Base-by-base conservation (phyloP, 1,139 yeast genomes). In the Debaryomycetaceae sp. region DNA sequence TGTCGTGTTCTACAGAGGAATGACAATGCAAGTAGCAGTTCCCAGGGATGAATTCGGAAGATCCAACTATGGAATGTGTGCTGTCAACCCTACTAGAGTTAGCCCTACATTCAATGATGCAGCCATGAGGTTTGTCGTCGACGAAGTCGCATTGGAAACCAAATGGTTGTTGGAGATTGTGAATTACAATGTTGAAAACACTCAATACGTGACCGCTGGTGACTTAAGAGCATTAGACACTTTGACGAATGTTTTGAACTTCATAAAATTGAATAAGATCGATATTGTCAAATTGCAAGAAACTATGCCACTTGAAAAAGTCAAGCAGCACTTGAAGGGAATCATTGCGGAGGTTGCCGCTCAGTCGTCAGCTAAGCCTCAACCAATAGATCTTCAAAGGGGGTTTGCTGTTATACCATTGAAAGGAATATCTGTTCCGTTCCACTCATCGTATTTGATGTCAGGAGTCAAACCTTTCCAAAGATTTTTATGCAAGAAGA, bases 21-120 rank as follows among this genome's bases (percentile, higher is more conserved):
- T 93, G 99, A 93, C 99, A 41, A 93, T 93, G 99, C 99, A 93
- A 78, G 99, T 93, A 54, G 99, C 99, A 40, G 99, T 93, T 54
- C 98, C 98, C 63, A 85, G 99, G 74, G 99, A 93, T 70, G 80
- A 84, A 47, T 66, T 72, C 43, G 99, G 99, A 42, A 86, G 99
- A 74, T 93, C 99, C 49, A 93, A 95, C 76, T 93, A 93, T 63
- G 98, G 99, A 77, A 93, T 93, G 99, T 83, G 90, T 76, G 99
- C 99, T 43, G 93, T 93, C 49, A 93, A 95, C 74, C 99, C 99
- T 61, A 80, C 95, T 48, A 85, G 99, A 72, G 87, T 93, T 51
- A 83, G 88, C 49, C 73, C 88, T 47, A 87, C 97, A 9, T 93
- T 93, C 74, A 80, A 83, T 59, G 98, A 93, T 68, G 86, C 95